Evolutionary conservation across 202 grass and related monocot species (phyloP).

Genomic region (Elaeis oleifera): DNA sequence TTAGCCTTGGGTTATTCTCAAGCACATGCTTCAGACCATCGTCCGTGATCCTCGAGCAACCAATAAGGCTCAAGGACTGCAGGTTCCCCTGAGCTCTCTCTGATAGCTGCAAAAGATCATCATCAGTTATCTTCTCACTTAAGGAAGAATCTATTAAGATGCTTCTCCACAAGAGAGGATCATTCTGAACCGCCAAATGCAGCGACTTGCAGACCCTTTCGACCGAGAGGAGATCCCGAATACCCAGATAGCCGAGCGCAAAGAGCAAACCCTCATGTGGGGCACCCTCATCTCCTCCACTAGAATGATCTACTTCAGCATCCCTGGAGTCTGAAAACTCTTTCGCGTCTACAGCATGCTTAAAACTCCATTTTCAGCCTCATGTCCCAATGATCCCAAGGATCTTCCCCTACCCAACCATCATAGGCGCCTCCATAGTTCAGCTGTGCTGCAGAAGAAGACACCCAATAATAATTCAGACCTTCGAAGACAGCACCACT

Average conservation of each 20-base stretch:
- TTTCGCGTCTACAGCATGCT: not conserved
- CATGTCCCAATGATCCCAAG: no score
- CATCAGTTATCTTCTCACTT: constrained; percentile 49
- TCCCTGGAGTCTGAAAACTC: not conserved
- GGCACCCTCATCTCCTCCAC: constrained; percentile 19
- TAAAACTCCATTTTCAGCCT: not conserved
- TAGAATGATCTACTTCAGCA: constrained; percentile 1
- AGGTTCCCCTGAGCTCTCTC: constrained; percentile 41
- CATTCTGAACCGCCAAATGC: constrained; percentile 27
- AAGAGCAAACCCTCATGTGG: constrained; percentile 41
- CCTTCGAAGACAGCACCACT: not conserved
- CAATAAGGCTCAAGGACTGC: constrained; percentile 35
- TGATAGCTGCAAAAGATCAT: constrained; percentile 43
- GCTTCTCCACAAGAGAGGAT: constrained; percentile 50
- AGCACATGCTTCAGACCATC: constrained; percentile 67
- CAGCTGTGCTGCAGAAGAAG: no score
- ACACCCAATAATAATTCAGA: not conserved
- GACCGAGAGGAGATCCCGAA: constrained; percentile 54
- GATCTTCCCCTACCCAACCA: no score
- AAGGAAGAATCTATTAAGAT: constrained; percentile 45
- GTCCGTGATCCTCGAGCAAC: constrained; percentile 60
- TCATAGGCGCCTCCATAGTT: no score
- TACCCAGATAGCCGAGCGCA: constrained; percentile 43
- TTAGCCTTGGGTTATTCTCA: constrained; percentile 49
- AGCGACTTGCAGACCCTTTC: constrained; percentile 70